These are phyloP conservation scores for Gossypium herbaceum DNA, from an alignment of 345 rosid species.

Conservation along the genomic window DNA sequence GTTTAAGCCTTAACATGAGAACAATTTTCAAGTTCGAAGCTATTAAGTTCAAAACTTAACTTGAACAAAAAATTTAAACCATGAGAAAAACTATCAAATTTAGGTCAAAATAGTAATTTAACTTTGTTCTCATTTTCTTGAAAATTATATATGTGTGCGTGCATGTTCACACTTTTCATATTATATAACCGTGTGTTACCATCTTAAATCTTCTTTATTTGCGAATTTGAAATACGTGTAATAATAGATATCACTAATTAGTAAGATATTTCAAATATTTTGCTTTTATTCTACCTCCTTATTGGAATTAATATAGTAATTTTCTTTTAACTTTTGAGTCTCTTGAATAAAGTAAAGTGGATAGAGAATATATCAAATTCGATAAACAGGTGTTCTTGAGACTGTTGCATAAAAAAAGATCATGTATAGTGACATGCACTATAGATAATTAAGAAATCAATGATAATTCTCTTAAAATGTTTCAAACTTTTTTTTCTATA, in stretches of 20 bases:
- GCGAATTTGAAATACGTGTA: background rate
- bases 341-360: background rate
- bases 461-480: too few species aligned
- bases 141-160: too few species aligned
- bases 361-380: background rate
- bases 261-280: background rate
- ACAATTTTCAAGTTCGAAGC: too few species aligned
- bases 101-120: too few species aligned
- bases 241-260: too few species aligned
- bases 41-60: accelerated
- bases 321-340: background rate
- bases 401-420: background rate
- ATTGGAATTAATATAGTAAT: background rate
- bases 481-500: background rate
- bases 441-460: background rate
- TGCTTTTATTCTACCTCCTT: background rate
- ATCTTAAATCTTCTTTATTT: background rate
- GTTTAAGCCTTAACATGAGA: too few species aligned
- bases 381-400: background rate
- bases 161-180: too few species aligned
- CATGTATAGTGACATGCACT: background rate
- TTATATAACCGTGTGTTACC: too few species aligned
- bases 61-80: accelerated
- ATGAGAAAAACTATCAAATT: too few species aligned
- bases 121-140: too few species aligned